Base-by-base conservation (phyloP, 2,329 filamentous ascomycete species). In the Talaromyces piceae region DNA sequence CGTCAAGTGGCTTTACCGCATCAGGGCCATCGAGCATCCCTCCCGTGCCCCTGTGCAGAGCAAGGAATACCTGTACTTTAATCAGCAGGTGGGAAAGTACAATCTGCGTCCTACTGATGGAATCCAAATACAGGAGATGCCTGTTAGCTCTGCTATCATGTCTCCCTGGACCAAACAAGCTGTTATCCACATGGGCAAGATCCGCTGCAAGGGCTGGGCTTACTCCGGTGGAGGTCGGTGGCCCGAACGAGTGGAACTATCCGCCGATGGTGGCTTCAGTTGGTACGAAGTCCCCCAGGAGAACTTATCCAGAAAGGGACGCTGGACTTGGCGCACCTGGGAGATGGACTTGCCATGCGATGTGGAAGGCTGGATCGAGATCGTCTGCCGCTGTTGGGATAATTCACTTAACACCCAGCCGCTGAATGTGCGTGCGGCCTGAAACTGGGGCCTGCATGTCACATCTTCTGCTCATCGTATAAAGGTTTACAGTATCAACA, bases 41-140 rank as follows among this genome's bases (percentile, higher is more conserved):
- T 78, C 74, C 0, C 57, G 68, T 5, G 83, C 81, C 0, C 83
- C 83, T 0, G 82, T 86, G 0, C 83, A 86, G 65, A 77, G 73
- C 59, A 76, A 77, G 49, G 83, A 86, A 60, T 86, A 86, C 50
- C 71, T 86, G 0, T 86, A 87, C 66, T 88, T 83, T 63, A 80
- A 78, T 1, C 81, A 81, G 9, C 83, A 88, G 62, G 69, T 82
- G 0, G 83, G 83, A 9, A 87, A 86, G 66, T 81, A 87, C 57
- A 86, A 86, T 55, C 70, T 75, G 9, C 70, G 68, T 7, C 77
- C 78, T 57, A 79, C 71, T 13, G 79, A 81, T 43, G 83, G 81
- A 0, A 82, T 84, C 54, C 79, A 77, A 55, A 87, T 85, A 58
- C 84, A 88, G 59, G 83, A 86, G 30, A 87, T 87, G 83, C 84